These are phyloP conservation scores for Chlorociboria aeruginascens DNA, from an alignment of 495 filamentous ascomycete species.

Conservation along the genomic window DNA sequence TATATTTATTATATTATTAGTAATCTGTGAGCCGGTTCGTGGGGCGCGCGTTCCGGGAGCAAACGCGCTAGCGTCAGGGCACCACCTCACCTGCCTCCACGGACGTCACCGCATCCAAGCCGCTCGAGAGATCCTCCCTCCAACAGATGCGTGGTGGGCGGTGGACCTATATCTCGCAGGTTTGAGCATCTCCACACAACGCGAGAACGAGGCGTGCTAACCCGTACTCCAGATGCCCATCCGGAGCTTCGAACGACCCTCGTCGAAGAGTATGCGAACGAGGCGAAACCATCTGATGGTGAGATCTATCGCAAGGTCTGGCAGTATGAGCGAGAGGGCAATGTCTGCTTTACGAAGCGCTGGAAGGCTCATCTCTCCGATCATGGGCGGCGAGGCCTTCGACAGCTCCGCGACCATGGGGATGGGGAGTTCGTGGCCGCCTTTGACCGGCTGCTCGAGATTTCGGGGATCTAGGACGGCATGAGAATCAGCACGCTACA, in stretches of 20 bases:
- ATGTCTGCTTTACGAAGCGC: constrained; percentile 3
- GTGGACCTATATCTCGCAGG: constrained; percentile 14
- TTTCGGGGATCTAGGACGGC: constrained; percentile 21
- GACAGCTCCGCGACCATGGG: neutral
- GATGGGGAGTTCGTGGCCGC: neutral
- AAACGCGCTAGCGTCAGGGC: too few species aligned
- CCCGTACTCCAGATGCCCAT: constrained; percentile 16
- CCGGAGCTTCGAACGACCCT: constrained; percentile 16
- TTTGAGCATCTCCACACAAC: constrained; percentile 3
- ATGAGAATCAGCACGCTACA: constrained; percentile 18
- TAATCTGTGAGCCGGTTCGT: constrained; percentile 12
- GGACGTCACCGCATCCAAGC: constrained; percentile 26
- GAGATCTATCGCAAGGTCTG: constrained; percentile 31
- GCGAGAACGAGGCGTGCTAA: neutral
- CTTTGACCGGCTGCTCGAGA: constrained; percentile 19
- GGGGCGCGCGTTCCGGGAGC: constrained; percentile 1
- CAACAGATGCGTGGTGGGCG: constrained; percentile 25
- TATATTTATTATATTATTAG: too few species aligned
- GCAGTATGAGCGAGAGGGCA: constrained; percentile 20
- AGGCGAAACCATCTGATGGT: constrained; percentile 23
- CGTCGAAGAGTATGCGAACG: constrained; percentile 26
- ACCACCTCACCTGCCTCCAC: constrained; percentile 21
- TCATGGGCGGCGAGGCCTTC: neutral
- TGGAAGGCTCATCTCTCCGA: constrained; percentile 5
- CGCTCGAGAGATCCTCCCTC: constrained; percentile 13